Evolutionary conservation across 257 asterid species (phyloP).

Genomic region (Primulina eburnea): DNA sequence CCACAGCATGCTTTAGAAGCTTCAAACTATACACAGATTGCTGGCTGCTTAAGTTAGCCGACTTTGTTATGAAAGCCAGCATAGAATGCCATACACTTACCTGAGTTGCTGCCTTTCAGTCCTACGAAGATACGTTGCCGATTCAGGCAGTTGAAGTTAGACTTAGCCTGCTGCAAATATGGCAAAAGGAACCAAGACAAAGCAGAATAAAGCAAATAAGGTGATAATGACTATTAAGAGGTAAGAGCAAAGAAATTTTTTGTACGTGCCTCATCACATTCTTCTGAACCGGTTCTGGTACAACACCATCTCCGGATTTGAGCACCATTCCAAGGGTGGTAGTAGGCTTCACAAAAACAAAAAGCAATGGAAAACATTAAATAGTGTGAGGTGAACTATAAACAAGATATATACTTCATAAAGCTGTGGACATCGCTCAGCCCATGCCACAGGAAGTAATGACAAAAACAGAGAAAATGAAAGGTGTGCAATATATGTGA

Average conservation of each 20-base stretch:
- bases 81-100: not conserved
- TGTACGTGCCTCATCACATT: conserved; percentile 69
- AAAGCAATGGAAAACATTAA: conserved; percentile 24
- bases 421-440: not conserved
- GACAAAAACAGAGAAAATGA: not conserved
- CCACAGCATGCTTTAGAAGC: not conserved
- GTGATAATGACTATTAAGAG: conserved; percentile 12
- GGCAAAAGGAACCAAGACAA: conserved; percentile 35
- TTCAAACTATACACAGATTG: not conserved
- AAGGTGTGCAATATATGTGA: not conserved
- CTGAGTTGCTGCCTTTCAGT: not conserved
- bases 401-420: not conserved
- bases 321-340: conserved; percentile 53
- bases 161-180: conserved; percentile 43
- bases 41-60: not conserved
- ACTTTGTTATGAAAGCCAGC: not conserved
- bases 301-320: conserved; percentile 62
- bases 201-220: conserved; percentile 44
- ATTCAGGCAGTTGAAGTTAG: conserved; percentile 53
- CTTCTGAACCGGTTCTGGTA: conserved; percentile 67
- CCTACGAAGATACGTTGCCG: conserved; percentile 2
- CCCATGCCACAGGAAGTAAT: not conserved
- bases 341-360: conserved; percentile 68
- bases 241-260: conserved; percentile 27
- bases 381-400: not conserved